These are phyloP conservation scores for Phytophthora citricola DNA, from an alignment of 352 stramenopile species.

Conservation along the genomic window DNA sequence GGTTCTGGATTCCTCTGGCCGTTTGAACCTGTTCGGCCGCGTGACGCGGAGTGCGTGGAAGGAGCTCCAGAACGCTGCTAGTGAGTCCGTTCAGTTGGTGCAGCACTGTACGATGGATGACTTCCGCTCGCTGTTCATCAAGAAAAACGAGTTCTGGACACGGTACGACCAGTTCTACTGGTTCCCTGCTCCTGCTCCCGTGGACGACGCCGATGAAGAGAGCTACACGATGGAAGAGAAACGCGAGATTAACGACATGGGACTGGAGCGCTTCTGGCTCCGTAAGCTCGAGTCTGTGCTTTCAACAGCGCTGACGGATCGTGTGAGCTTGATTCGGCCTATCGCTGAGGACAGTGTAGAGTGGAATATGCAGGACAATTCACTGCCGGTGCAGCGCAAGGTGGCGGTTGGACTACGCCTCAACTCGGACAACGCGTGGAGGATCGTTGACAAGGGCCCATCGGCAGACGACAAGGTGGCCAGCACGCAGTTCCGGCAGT, in stretches of 20 bases:
- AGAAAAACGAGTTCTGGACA: slow-evolving; percentile 83
- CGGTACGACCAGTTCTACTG: slow-evolving; percentile 90
- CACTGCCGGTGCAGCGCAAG: slow-evolving; percentile 52
- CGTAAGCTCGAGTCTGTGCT: slow-evolving; percentile 61
- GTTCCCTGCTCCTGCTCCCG: slow-evolving; percentile 58
- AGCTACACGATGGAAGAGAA: slow-evolving; percentile 78
- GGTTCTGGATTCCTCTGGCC: slow-evolving; percentile 77
- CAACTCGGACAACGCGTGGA: slow-evolving; percentile 72
- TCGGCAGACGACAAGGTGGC: slow-evolving; percentile 79
- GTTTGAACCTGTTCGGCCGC: slow-evolving; percentile 79
- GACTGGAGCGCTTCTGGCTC: slow-evolving; percentile 76
- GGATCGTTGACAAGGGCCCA: slow-evolving; percentile 91
- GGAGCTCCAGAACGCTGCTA: slow-evolving; percentile 71
- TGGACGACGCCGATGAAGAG: slow-evolving; percentile 66
- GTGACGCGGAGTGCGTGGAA: slow-evolving; percentile 70
- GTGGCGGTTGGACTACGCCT: slow-evolving; percentile 86
- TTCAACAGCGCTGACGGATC: slow-evolving; percentile 65
- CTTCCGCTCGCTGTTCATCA: slow-evolving; percentile 85
- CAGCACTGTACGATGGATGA: slow-evolving; percentile 73
- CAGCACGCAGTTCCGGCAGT: slow-evolving; percentile 80
- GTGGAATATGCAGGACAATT: slow-evolving; percentile 56
- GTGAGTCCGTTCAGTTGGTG: slow-evolving; percentile 66
- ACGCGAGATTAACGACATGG: slow-evolving; percentile 73
- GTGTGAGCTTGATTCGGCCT: slow-evolving; percentile 67
- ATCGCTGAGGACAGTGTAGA: slow-evolving; percentile 49